phyloP scores from a whole-genome alignment of 2,329 filamentous ascomycete genomes.

The Botryotinia calthae region DNA sequence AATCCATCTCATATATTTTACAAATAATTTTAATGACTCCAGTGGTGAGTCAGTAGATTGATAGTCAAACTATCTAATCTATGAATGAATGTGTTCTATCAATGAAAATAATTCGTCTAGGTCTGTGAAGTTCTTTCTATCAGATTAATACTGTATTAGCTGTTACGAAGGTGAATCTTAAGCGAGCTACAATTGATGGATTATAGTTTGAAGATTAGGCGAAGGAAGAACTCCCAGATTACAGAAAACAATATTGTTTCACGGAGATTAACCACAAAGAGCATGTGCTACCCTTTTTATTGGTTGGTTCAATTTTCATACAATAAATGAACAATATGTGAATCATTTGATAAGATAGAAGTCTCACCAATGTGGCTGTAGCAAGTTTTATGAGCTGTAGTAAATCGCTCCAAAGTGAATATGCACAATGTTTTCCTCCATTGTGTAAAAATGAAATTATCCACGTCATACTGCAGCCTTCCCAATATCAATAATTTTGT shows the following conservation, averaged over 20 bases:
- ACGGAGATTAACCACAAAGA: background rate
- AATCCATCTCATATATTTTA: no score
- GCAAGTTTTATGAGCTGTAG: no score
- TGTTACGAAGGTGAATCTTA: background rate
- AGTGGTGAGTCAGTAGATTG: no score
- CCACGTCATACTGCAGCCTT: background rate
- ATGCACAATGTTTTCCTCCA: background rate
- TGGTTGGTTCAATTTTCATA: background rate
- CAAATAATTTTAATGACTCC: no score
- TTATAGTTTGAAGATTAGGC: background rate
- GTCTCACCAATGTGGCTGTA: background rate
- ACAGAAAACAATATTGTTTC: no score
- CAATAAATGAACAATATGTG: no score
- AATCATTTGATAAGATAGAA: background rate
- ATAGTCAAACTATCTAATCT: no score
- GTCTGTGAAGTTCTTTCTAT: no score
- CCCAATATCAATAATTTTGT: rapidly evolving
- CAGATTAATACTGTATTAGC: background rate
- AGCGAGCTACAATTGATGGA: background rate
- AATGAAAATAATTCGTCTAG: no score
- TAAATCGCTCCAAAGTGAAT: no score
- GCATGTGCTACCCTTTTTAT: background rate
- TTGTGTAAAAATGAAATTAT: background rate
- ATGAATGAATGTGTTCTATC: no score
- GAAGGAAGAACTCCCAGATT: background rate